phyloP scores from a whole-genome alignment of 495 filamentous ascomycete species.

The Penicillium roqueforti region DNA sequence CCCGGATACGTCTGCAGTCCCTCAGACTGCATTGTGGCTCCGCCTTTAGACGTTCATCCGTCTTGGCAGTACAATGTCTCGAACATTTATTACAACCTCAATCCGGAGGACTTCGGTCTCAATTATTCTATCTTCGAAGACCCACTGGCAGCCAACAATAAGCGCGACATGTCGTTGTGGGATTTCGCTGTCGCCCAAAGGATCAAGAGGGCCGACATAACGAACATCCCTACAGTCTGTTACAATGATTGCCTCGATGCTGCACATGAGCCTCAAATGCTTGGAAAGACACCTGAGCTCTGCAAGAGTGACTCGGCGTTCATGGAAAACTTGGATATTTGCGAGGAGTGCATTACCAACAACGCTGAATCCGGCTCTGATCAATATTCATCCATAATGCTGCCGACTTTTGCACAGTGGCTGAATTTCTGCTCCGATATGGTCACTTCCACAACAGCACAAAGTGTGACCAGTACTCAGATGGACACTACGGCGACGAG shows the following conservation, averaged over 20 bases:
- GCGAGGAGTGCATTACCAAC: conserved; percentile 27
- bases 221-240: conserved; percentile 42
- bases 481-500: background rate
- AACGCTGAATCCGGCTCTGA: conserved; percentile 5
- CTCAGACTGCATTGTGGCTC: conserved; percentile 49
- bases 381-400: conserved; percentile 5
- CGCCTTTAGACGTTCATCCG: conserved; percentile 29
- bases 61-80: conserved; percentile 47
- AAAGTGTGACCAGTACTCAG: background rate
- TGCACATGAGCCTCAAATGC: conserved; percentile 38
- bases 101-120: conserved; percentile 58
- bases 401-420: conserved; percentile 19
- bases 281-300: conserved; percentile 44
- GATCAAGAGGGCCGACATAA: conserved; percentile 5
- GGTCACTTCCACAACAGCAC: background rate
- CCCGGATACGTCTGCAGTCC: conserved; percentile 51
- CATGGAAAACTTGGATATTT: conserved; percentile 26
- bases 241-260: conserved; percentile 52
- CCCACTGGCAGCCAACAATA: background rate
- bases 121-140: conserved; percentile 55
- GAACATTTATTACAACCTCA: conserved; percentile 59
- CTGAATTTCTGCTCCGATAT: conserved; percentile 19
- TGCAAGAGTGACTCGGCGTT: conserved; percentile 46
- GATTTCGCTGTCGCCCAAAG: background rate
- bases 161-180: background rate